Evolutionary conservation across 257 asterid species (phyloP), one percentile per base, ranked within the genome.

Genomic region (Solanum rostratum): DNA sequence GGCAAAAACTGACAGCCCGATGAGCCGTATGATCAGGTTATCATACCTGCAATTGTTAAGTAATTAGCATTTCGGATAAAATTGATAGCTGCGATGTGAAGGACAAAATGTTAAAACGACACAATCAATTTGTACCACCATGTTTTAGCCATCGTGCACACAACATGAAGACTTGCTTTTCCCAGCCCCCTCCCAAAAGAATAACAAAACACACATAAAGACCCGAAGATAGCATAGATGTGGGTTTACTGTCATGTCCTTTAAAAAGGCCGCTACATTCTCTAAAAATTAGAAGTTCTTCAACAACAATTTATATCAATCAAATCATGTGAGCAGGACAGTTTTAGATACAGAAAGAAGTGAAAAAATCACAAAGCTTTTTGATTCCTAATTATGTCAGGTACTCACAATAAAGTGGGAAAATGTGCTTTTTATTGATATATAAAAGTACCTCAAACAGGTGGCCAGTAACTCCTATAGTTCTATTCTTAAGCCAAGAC

Each of bases 1-100:
- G 81, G 94, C 92, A 83, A 95, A 95, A 80, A 95, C 97, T 45
- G 90, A 90, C 86, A 95, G 88, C 69, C 98, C 99, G 30, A 89
- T 87, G 82, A 94, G 80, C 50, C 97, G 93, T 84, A 93, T 88
- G 87, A 94, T n/a, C 63, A 93, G 80, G 88, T 86, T 95, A 30
- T 95, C 91, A 55, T 95, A 95, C 92, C 99, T 95, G 94, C 87
- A 88, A 83, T 70, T 78, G 46, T 79, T 57, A 55, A 33, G 79
- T 57, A 65, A 85, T 49, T 59, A 0, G 30, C 22, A 60, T 19
- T 30, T 55, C 39, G 59, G 81, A 80, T 65, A 65, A 8, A 57
- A n/a, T 37, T 79, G 70, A 29, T 60, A 53, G 81, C 19, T 50
- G 76, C 52, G 76, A 10, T 5, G 29, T 57, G 24, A 27, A 43